phyloP scores from a whole-genome alignment of 2,329 filamentous ascomycete species.

The Venturia aucupariae region DNA sequence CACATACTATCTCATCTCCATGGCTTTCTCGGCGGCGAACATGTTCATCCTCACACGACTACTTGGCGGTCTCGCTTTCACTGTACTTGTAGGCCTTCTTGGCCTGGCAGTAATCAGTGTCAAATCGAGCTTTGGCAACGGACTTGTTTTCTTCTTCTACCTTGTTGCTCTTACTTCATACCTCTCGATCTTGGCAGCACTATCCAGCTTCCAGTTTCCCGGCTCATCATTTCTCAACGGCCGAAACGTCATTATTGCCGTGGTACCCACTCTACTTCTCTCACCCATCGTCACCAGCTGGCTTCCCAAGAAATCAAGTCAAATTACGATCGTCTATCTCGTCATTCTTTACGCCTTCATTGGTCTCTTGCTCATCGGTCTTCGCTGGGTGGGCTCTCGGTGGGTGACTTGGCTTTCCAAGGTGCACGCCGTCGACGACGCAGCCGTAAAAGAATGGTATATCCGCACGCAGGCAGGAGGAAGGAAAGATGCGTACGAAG shows the following conservation, averaged over 20 bases:
- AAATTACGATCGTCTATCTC: slow-evolving; percentile 50
- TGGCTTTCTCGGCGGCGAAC: slow-evolving; percentile 47
- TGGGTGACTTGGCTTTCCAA: slow-evolving; percentile 52
- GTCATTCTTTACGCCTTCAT: slow-evolving; percentile 46
- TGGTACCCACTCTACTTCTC: slow-evolving; percentile 47
- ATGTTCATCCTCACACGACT: slow-evolving; percentile 46
- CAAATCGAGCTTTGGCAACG: slow-evolving; percentile 35
- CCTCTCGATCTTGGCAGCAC: slow-evolving; percentile 46
- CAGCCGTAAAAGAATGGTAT: slow-evolving; percentile 44
- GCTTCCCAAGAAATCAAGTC: slow-evolving; percentile 27
- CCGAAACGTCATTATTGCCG: slow-evolving; percentile 45
- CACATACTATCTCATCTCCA: slow-evolving; percentile 51
- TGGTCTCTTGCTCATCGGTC: slow-evolving; percentile 40
- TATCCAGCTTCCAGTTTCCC: slow-evolving; percentile 37
- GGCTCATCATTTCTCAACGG: slow-evolving; percentile 49
- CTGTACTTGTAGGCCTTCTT: slow-evolving; percentile 43
- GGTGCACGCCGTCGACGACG: slow-evolving; percentile 40
- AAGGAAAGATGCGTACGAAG: slow-evolving; percentile 32
- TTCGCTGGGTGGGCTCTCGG: slow-evolving; percentile 45
- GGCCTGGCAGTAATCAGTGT: slow-evolving; percentile 42
- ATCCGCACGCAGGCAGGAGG: slow-evolving; percentile 23
- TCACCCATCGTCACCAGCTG: slow-evolving; percentile 49
- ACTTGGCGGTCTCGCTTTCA: slow-evolving; percentile 43
- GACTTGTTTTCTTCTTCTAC: slow-evolving; percentile 51
- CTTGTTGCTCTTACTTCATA: slow-evolving; percentile 50